phyloP scores from a whole-genome alignment of 1,284 basidiomycete species.

The Ustilago tritici region DNA sequence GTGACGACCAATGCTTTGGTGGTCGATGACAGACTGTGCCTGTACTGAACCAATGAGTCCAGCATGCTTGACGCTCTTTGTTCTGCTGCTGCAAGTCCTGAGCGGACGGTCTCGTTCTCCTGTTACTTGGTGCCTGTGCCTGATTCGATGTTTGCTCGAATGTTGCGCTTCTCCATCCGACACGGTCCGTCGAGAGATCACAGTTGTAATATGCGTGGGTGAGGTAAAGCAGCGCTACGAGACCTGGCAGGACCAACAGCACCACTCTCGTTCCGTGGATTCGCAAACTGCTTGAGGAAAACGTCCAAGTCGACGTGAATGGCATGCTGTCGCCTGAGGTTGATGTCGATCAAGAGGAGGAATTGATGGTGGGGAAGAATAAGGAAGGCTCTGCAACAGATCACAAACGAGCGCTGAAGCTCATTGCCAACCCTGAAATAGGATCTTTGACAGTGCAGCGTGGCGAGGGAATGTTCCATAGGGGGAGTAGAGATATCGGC shows the following conservation, averaged over 20 bases:
- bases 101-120: neutral
- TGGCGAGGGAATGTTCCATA: neutral
- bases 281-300: constrained; percentile 1
- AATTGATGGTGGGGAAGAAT: neutral
- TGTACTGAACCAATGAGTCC: constrained; percentile 31
- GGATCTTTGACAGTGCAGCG: neutral
- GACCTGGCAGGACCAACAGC: constrained; percentile 19
- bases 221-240: constrained; percentile 24
- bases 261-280: constrained; percentile 16
- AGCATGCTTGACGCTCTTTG: constrained; percentile 10
- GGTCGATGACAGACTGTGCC: constrained; percentile 21
- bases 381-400: neutral
- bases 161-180: neutral
- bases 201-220: constrained; percentile 9
- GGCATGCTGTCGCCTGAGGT: neutral
- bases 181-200: constrained; percentile 3
- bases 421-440: neutral
- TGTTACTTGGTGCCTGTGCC: neutral
- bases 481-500: neutral
- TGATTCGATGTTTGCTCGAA: neutral
- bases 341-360: neutral
- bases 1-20: constrained; percentile 12
- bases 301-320: neutral
- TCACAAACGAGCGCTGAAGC: too few species aligned
- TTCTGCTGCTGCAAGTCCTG: neutral